phyloP scores from a whole-genome alignment of 805 yeast species.

The Millerozyma acaciae region DNA sequence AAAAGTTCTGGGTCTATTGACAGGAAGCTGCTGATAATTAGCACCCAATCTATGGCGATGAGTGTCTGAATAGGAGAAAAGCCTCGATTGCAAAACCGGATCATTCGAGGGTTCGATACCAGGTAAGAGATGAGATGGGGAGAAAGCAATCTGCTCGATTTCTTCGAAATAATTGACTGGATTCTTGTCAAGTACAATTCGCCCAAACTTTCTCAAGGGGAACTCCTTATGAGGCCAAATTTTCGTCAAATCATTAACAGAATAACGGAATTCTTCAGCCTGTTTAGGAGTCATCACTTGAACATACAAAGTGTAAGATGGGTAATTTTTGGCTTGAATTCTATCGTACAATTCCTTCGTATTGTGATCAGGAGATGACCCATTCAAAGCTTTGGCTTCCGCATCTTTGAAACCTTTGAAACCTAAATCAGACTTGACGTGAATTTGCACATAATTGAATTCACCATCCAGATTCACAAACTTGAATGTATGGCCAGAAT shows the following conservation, averaged over 20 bases:
- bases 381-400: constrained; percentile 45
- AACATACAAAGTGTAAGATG: constrained; percentile 50
- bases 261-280: constrained; percentile 47
- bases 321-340: constrained; percentile 46
- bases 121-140: constrained; percentile 83
- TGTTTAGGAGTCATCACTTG: constrained; percentile 59
- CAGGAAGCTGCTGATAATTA: constrained; percentile 65
- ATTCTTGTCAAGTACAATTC: constrained; percentile 50
- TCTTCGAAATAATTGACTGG: constrained; percentile 49
- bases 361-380: constrained; percentile 50
- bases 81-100: constrained; percentile 78
- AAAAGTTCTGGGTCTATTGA: constrained; percentile 40
- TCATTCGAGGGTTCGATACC: constrained; percentile 80
- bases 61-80: constrained; percentile 81
- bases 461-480: constrained; percentile 49
- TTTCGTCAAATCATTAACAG: constrained; percentile 53
- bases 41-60: constrained; percentile 79
- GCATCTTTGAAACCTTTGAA: constrained; percentile 37
- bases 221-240: constrained; percentile 55
- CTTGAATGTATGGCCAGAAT: constrained; percentile 64
- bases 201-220: constrained; percentile 55
- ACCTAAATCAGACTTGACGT: constrained; percentile 50
- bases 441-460: constrained; percentile 54
- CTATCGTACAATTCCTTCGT: constrained; percentile 34
- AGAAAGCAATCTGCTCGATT: constrained; percentile 80